These are phyloP conservation scores for Plantago elongata DNA, from an alignment of 257 asterid genomes.

Conservation along the genomic window DNA sequence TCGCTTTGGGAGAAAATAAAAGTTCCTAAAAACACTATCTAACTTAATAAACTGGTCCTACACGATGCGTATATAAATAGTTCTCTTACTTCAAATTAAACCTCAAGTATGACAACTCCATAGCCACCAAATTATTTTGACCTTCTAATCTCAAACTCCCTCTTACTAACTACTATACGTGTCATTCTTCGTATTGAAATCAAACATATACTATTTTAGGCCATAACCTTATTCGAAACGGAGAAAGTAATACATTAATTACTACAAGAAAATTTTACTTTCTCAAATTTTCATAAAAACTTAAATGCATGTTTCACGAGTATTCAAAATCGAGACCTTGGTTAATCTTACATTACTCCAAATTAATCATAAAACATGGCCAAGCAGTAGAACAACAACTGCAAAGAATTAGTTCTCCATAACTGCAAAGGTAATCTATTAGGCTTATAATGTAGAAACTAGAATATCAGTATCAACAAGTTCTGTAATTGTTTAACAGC, in stretches of 20 bases:
- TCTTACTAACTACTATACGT: too few relatives aligned
- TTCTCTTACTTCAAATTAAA: neutral
- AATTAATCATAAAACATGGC: neutral
- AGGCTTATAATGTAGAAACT: neutral
- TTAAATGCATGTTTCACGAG: too few relatives aligned
- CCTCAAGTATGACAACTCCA: constrained; percentile 29
- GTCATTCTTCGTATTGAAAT: neutral
- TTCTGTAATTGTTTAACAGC: neutral
- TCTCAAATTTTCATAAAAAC: too few relatives aligned
- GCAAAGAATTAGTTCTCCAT: too few relatives aligned
- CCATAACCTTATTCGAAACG: too few relatives aligned
- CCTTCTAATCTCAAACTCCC: constrained; percentile 22
- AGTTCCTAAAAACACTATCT: too few relatives aligned
- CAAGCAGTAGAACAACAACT: neutral
- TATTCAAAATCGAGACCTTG: too few relatives aligned
- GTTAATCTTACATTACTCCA: too few relatives aligned
- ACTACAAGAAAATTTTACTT: neutral
- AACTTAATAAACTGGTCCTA: too few relatives aligned
- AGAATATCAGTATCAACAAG: neutral
- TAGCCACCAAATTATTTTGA: constrained; percentile 25
- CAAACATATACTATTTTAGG: neutral
- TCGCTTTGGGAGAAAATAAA: too few relatives aligned
- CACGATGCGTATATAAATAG: neutral
- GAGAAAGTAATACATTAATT: neutral
- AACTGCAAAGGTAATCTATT: neutral